Conservation (phyloP, 2,329 filamentous ascomycete genomes). For the Penicillium sp. region DNA sequence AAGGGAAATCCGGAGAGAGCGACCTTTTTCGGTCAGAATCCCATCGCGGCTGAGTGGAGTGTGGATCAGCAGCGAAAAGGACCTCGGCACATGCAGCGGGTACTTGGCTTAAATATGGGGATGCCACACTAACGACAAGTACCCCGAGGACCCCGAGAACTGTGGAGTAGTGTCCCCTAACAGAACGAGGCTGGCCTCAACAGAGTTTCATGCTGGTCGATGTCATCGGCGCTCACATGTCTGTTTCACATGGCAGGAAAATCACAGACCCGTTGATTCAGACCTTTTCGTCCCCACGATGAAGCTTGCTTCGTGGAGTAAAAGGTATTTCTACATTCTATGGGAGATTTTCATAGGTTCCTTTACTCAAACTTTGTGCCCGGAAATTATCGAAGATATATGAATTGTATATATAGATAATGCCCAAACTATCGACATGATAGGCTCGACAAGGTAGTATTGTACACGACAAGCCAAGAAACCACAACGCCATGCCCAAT, state of each 20-base stretch:
- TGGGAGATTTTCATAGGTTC: neutral
- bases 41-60: constrained; percentile 2
- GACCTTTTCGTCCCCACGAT: neutral
- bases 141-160: constrained; percentile 9
- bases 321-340: neutral
- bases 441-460: neutral
- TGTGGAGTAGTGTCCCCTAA: neutral
- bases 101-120: constrained; percentile 9
- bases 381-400: neutral
- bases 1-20: constrained; percentile 20
- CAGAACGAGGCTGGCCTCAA: neutral
- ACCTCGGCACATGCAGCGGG: constrained; percentile 21
- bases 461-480: constrained; percentile 1
- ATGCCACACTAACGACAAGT: constrained; percentile 11
- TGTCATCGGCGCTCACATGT: constrained; percentile 23
- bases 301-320: neutral
- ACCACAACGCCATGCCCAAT: constrained; percentile 15
- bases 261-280: neutral
- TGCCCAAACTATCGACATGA: neutral
- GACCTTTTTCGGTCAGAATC: constrained; percentile 19
- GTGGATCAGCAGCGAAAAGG: neutral
- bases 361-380: too few relatives aligned
- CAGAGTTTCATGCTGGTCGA: constrained; percentile 5
- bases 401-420: neutral
- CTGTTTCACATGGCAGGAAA: neutral